A percentile compares a stretch with the other conserved stretches of the same genome.
Conservation (phyloP, 352 stramenopile species). For the Phytophthora melonis region DNA sequence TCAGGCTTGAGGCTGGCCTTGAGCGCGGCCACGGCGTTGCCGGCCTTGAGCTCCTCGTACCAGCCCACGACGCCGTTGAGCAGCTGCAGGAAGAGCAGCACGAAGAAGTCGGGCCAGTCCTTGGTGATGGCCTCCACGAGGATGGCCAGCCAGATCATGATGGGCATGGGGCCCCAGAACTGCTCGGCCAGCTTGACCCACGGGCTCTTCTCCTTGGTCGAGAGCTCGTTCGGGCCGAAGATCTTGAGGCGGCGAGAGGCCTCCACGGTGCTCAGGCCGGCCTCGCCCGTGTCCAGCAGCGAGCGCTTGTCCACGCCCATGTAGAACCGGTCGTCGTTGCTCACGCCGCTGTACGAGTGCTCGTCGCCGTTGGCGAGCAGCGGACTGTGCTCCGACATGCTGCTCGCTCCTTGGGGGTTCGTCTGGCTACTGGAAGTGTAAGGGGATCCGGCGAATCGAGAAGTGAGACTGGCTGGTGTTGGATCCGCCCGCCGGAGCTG, state of each 20-base stretch:
- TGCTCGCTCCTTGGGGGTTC: constrained; percentile 2
- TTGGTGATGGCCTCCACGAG: constrained; percentile 75
- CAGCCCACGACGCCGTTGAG: constrained; percentile 76
- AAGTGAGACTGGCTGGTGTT: constrained; percentile 31
- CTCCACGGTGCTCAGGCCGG: constrained; percentile 86
- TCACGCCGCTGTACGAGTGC: constrained; percentile 41
- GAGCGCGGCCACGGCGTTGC: constrained; percentile 87
- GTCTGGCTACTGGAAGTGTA: background rate
- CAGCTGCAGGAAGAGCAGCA: constrained; percentile 78
- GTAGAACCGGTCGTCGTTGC: constrained; percentile 77
- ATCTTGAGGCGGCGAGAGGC: constrained; percentile 77
- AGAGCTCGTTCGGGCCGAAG: constrained; percentile 92
- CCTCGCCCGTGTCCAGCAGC: constrained; percentile 70
- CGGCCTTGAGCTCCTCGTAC: constrained; percentile 86
- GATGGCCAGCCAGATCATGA: constrained; percentile 94
- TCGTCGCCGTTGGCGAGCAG: constrained; percentile 55
- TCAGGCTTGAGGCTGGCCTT: constrained; percentile 89
- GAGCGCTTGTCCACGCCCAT: constrained; percentile 85
- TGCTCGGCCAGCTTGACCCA: constrained; percentile 73
- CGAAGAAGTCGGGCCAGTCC: constrained; percentile 68
- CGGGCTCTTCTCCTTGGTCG: constrained; percentile 51
- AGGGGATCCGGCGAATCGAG: constrained; percentile 25
- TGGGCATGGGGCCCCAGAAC: constrained; percentile 87
- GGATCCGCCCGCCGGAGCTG: background rate
- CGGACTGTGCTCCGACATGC: constrained; percentile 68